phyloP scores from a whole-genome alignment of 2,329 filamentous ascomycete genomes.

The Penicillium sclerotiorum region DNA sequence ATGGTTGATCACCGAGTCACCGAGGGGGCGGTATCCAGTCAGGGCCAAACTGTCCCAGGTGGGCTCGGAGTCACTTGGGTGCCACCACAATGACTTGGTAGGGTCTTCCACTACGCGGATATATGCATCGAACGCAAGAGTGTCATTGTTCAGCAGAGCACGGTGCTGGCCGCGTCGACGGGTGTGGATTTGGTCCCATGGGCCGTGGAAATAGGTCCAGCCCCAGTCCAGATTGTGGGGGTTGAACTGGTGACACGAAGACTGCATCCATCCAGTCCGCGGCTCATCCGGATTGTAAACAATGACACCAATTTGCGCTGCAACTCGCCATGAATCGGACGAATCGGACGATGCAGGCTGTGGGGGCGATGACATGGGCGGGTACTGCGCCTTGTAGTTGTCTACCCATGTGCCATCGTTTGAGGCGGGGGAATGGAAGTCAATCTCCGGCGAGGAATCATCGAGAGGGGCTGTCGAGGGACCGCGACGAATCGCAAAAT shows the following conservation, averaged over 20 bases:
- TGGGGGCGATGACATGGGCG: constrained; percentile 13
- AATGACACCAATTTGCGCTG: constrained; percentile 64
- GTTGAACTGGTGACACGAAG: constrained; percentile 62
- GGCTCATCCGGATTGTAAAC: constrained; percentile 67
- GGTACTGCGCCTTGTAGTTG: constrained; percentile 32
- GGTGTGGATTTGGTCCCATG: constrained; percentile 60
- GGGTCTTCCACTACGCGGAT: constrained; percentile 63
- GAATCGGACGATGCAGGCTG: constrained; percentile 6
- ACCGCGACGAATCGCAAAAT: constrained; percentile 46
- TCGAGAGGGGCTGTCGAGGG: constrained; percentile 39
- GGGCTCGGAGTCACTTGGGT: constrained; percentile 55
- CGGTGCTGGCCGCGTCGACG: constrained; percentile 61
- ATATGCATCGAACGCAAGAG: constrained; percentile 63
- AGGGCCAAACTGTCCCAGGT: constrained; percentile 60
- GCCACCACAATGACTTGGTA: constrained; percentile 64
- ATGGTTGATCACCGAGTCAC: constrained; percentile 48
- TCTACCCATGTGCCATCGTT: constrained; percentile 36
- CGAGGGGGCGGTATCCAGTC: constrained; percentile 59
- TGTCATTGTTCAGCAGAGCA: constrained; percentile 62
- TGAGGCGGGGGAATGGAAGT: constrained; percentile 33
- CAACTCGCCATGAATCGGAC: constrained; percentile 47
- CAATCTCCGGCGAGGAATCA: constrained; percentile 31
- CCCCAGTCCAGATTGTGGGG: constrained; percentile 63
- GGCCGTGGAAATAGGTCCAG: constrained; percentile 64
- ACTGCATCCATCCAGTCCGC: constrained; percentile 58